A percentile compares a stretch with the other conserved stretches of the same genome.
phyloP scores from a whole-genome alignment of 495 filamentous ascomycete genomes.

The Paragyromitra xinjiangensis region DNA sequence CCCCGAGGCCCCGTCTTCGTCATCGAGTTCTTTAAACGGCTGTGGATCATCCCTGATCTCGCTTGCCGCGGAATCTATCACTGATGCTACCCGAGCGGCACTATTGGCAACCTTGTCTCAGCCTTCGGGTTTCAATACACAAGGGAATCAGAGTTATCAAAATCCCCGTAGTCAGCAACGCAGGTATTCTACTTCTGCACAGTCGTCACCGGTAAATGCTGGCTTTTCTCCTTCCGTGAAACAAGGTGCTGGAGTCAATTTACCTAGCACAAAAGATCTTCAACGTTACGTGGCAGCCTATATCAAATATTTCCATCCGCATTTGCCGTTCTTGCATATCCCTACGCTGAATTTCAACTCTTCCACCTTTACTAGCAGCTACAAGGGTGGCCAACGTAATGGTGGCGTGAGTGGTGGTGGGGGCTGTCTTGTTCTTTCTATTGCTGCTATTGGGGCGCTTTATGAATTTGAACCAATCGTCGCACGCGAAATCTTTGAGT shows the following conservation, averaged over 20 bases:
- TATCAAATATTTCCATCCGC: slow-evolving; percentile 93
- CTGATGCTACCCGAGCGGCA: slow-evolving; percentile 90
- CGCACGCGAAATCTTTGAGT: slow-evolving; percentile 88
- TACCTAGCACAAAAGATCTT: slow-evolving; percentile 90
- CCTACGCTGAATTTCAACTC: slow-evolving; percentile 92
- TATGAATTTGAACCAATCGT: slow-evolving; percentile 84
- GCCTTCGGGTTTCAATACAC: slow-evolving; percentile 69
- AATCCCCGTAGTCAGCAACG: slow-evolving; percentile 48
- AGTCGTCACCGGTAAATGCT: slow-evolving; percentile 58
- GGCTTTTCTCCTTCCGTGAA: slow-evolving; percentile 63
- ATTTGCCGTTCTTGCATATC: slow-evolving; percentile 91
- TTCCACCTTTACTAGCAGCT: slow-evolving; percentile 70
- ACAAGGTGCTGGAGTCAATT: slow-evolving; percentile 62
- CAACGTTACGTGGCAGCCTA: slow-evolving; percentile 93
- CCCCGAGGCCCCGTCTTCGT: slow-evolving; percentile 45
- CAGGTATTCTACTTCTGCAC: slow-evolving; percentile 59
- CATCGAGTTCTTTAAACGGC: slow-evolving; percentile 49
- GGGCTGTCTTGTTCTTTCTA: slow-evolving; percentile 90
- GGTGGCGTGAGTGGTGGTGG: slow-evolving; percentile 77
- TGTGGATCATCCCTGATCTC: slow-evolving; percentile 66
- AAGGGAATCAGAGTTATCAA: slow-evolving; percentile 50
- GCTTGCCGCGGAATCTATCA: slow-evolving; percentile 80
- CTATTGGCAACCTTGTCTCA: slow-evolving; percentile 83
- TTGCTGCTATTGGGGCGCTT: slow-evolving; percentile 95
- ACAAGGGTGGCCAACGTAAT: slow-evolving; percentile 66